Percentiles rank a stretch among this genome's conserved stretches.
These are phyloP conservation scores for Pisolithus marmoratus DNA, from an alignment of 768 basidiomycete genomes.

Conservation along the genomic window DNA sequence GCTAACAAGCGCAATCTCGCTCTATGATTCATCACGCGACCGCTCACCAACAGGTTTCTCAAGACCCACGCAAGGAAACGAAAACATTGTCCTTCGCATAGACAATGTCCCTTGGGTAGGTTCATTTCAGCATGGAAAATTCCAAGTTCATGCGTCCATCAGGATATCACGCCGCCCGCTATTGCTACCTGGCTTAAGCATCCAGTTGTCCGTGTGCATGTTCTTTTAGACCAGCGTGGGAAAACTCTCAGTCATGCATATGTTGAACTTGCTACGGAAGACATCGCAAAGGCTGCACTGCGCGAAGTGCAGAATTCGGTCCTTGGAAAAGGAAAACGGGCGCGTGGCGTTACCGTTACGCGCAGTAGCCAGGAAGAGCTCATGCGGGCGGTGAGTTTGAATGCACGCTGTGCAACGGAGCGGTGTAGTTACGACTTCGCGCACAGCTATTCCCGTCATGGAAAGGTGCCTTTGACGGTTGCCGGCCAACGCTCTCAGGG, in stretches of 20 bases:
- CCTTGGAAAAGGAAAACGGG: constrained; percentile 70
- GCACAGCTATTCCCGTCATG: constrained; percentile 74
- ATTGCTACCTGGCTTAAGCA: constrained; percentile 67
- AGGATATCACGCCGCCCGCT: constrained; percentile 82
- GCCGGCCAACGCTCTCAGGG: constrained; percentile 61
- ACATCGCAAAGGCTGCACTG: constrained; percentile 60
- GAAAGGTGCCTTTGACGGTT: constrained; percentile 69
- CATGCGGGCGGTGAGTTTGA: constrained; percentile 64
- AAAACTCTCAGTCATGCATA: constrained; percentile 85
- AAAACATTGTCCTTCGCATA: constrained; percentile 66
- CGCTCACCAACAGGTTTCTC: constrained; percentile 8
- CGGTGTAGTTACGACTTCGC: constrained; percentile 1
- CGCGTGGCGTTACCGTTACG: constrained; percentile 80
- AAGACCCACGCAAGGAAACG: constrained; percentile 13
- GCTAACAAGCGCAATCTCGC: constrained; percentile 28
- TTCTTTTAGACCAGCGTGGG: constrained; percentile 74
- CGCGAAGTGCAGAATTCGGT: constrained; percentile 50
- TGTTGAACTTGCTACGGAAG: constrained; percentile 61
- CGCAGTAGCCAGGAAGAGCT: constrained; percentile 75
- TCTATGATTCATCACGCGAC: constrained; percentile 15
- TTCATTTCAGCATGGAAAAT: constrained; percentile 8
- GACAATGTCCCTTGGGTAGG: constrained; percentile 88
- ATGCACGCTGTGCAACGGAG: neutral
- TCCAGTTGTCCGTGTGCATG: constrained; percentile 59
- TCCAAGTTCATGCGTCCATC: constrained; percentile 6